Evolutionary conservation across 345 rosid genomes (phyloP).

Genomic region (Hibiscus tridactylites): DNA sequence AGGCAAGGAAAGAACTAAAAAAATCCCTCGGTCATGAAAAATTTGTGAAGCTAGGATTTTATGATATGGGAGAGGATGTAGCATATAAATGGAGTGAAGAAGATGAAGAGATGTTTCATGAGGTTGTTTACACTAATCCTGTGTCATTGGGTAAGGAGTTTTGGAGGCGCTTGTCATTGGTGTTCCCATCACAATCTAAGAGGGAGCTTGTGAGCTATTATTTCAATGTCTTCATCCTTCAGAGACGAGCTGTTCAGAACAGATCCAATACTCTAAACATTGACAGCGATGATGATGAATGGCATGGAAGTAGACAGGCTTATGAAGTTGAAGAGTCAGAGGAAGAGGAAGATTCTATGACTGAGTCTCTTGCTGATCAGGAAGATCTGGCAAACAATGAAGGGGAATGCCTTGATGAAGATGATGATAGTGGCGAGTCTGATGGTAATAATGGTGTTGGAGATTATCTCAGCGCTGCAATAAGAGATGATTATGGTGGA

Average conservation of each 20-base stretch:
- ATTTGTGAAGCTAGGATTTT: conserved; percentile 35
- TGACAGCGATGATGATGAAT: conserved; percentile 55
- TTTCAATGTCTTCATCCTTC: conserved; percentile 44
- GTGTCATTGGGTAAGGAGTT: conserved; percentile 40
- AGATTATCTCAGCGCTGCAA: conserved; percentile 2
- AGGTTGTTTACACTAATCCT: conserved; percentile 30
- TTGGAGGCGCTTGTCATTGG: conserved; percentile 41
- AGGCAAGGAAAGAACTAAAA: conserved; percentile 39
- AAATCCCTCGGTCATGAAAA: conserved; percentile 26
- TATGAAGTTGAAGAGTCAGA: conserved; percentile 3
- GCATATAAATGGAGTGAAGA: conserved; percentile 40
- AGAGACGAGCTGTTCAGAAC: conserved; percentile 42
- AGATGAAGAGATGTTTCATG: conserved; percentile 30
- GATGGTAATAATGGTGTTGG: conserved; percentile 4
- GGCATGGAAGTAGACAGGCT: conserved; percentile 20
- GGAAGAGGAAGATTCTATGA: conserved; percentile 28
- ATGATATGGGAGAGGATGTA: conserved; percentile 49
- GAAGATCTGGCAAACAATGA: conserved; percentile 12
- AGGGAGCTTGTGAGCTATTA: conserved; percentile 43
- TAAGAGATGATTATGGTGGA: conserved; percentile 23
- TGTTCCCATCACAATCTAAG: conserved; percentile 37
- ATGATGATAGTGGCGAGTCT: not conserved
- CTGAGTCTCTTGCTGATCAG: conserved; percentile 26
- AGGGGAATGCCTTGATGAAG: conserved; percentile 17
- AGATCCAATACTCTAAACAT: conserved; percentile 18